phyloP scores from a whole-genome alignment of 495 filamentous ascomycete genomes.

The Xylaria longipes region DNA sequence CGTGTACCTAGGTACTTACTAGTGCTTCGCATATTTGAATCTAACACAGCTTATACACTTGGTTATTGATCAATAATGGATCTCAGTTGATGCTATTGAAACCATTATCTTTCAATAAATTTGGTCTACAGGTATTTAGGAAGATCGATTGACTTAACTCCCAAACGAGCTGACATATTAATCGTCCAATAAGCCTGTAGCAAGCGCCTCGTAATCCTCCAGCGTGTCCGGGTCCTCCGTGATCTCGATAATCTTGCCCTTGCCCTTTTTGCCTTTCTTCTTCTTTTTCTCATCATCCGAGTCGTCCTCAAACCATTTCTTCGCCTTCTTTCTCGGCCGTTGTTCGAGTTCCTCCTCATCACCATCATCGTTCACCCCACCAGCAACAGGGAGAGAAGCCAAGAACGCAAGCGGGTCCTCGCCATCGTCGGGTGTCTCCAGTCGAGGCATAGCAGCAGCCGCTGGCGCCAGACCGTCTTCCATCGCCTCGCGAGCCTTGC shows the following conservation, averaged over 20 bases:
- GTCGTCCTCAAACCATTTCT: slow-evolving; percentile 50
- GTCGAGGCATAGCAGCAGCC: slow-evolving; percentile 40
- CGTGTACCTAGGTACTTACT: not conserved
- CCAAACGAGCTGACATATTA: not conserved
- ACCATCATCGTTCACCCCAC: slow-evolving; percentile 31
- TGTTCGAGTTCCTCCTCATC: slow-evolving; percentile 46
- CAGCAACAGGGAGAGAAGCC: slow-evolving; percentile 56
- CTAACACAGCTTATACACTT: not conserved
- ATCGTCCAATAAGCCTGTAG: slow-evolving; percentile 76
- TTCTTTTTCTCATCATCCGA: slow-evolving; percentile 52
- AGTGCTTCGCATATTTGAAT: not conserved
- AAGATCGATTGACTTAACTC: not conserved
- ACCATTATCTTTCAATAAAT: too few relatives aligned
- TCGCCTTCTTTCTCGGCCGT: slow-evolving; percentile 46
- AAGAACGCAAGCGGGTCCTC: slow-evolving; percentile 59
- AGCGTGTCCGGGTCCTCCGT: slow-evolving; percentile 77
- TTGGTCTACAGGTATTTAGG: not conserved
- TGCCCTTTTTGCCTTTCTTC: slow-evolving; percentile 54
- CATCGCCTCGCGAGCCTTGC: slow-evolving; percentile 73
- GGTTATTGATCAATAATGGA: not conserved
- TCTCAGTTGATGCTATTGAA: not conserved
- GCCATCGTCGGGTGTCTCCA: slow-evolving; percentile 38
- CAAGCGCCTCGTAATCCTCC: slow-evolving; percentile 89
- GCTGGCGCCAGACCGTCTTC: slow-evolving; percentile 57
- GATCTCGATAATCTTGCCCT: slow-evolving; percentile 58